Evolutionary conservation across 2,329 filamentous ascomycete genomes (phyloP).

Genomic region (Fonsecaea multimorphosa): DNA sequence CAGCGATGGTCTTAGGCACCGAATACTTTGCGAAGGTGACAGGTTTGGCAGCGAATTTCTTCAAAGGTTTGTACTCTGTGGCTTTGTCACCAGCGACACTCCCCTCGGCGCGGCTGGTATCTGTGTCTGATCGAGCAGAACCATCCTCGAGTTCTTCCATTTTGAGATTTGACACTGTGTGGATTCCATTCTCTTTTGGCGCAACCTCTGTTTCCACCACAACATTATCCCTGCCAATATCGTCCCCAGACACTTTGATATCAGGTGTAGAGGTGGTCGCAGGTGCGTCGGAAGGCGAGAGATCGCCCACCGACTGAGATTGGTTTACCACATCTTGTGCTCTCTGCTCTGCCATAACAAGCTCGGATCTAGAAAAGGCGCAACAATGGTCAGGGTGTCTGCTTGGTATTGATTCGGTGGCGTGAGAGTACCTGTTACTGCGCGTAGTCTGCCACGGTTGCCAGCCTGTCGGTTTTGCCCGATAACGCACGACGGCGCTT

Average conservation of each 20-base stretch:
- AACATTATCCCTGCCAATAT: constrained; percentile 35
- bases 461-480: constrained; percentile 27
- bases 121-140: constrained; percentile 66
- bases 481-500: constrained; percentile 23
- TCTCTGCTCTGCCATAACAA: constrained; percentile 76
- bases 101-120: constrained; percentile 61
- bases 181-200: constrained; percentile 48
- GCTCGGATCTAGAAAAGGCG: constrained; percentile 53
- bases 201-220: constrained; percentile 54
- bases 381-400: not conserved
- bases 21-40: constrained; percentile 71
- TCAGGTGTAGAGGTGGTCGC: constrained; percentile 63
- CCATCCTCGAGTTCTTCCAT: constrained; percentile 46
- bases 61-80: constrained; percentile 57
- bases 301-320: constrained; percentile 69
- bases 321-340: constrained; percentile 75
- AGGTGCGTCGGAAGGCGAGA: constrained; percentile 69
- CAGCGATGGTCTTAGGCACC: constrained; percentile 65
- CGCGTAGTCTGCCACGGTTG: constrained; percentile 35
- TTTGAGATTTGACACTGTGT: constrained; percentile 40
- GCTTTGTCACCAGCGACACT: constrained; percentile 49
- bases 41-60: constrained; percentile 69
- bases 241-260: constrained; percentile 42
- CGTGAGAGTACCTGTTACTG: constrained; percentile 33
- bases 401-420: constrained; percentile 8